Percentiles rank a stretch among this genome's conserved stretches.
phyloP scores from a whole-genome alignment of 768 basidiomycete species.

The Mycena polygramma region DNA sequence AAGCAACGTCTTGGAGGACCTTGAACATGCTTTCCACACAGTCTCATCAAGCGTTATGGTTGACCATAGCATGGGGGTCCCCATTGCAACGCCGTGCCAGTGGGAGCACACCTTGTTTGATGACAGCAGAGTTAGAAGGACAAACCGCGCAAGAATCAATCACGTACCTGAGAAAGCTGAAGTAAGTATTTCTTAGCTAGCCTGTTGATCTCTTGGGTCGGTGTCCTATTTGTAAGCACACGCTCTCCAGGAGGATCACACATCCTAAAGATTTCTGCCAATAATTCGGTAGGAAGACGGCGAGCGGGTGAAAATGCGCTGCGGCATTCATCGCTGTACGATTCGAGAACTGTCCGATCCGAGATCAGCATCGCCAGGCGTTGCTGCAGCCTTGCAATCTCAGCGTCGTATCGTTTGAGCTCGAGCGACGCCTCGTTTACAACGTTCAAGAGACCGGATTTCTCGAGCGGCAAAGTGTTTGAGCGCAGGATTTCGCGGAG shows the following conservation, averaged over 20 bases:
- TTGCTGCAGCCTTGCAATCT: neutral
- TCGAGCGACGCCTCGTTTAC: neutral
- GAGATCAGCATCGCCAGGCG: neutral
- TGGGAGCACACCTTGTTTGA: conserved; percentile 23
- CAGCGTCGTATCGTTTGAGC: conserved; percentile 2
- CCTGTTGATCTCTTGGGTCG: neutral
- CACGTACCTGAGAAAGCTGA: conserved; percentile 3
- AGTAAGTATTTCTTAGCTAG: conserved; percentile 8
- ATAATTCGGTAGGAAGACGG: conserved; percentile 8
- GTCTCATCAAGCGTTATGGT: neutral
- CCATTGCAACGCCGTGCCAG: conserved; percentile 15
- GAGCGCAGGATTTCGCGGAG: too few species aligned
- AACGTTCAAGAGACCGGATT: neutral
- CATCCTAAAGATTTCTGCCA: conserved; percentile 17
- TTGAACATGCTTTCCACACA: neutral
- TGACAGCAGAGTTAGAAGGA: neutral
- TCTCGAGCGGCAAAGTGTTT: too few species aligned
- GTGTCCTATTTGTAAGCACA: neutral
- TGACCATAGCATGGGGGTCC: conserved; percentile 18
- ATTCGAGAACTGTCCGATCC: neutral
- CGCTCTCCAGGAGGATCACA: neutral
- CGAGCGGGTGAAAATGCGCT: conserved; percentile 8
- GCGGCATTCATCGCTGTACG: neutral
- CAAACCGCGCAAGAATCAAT: neutral
- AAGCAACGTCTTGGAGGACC: neutral